Evolutionary conservation across 2,329 filamentous ascomycete genomes (phyloP), one percentile per base, ranked within the genome.

Genomic region (Fusarium goolgardi): DNA sequence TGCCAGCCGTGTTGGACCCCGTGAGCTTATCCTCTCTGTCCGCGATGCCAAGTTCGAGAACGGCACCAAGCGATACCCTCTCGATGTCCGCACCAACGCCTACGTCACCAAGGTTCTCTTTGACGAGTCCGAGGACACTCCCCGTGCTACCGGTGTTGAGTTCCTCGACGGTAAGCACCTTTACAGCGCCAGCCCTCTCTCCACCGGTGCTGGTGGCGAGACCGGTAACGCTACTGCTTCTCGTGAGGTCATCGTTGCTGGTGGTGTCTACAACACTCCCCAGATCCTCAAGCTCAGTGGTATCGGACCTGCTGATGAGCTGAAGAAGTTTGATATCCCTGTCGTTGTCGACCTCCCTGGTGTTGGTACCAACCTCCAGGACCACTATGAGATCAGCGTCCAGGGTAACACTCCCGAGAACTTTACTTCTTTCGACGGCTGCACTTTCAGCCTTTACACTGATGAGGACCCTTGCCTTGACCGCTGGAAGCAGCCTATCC

Each of bases 361-460:
- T 34, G 86, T 90, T 5, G 87, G 87, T 31, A 82, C 79, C 35
- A 88, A 88, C 75, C 78, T 90, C 7, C 82, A 87, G 73, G 86
- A 90, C 67, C 84, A 85, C 49, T 84, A 84, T 67, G 84, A 71
- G 39, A 68, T 68, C 29, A 60, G 72, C 8, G 76, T 83, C 25
- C 75, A 78, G 21, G 76, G 75, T 20, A 70, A 69, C 20, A 20
- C 55, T 2, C 34, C 67, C 4, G 44, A 65, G 11, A 69, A 78
- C 67, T 78, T 77, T 21, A 64, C 71, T 2, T 49, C 71, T 0
- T 75, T 73, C 11, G 69, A 74, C 1, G 73, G 75, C 16, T 80
- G 76, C 60, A 80, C 73, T 0, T 79, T 77, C 32, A 70, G 67
- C 44, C 70, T 71, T 1, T 55, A 70, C 46, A 75, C 73, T 3